Conservation (phyloP, 2,329 filamentous ascomycete species). For the Ophiostoma pallidulum region DNA sequence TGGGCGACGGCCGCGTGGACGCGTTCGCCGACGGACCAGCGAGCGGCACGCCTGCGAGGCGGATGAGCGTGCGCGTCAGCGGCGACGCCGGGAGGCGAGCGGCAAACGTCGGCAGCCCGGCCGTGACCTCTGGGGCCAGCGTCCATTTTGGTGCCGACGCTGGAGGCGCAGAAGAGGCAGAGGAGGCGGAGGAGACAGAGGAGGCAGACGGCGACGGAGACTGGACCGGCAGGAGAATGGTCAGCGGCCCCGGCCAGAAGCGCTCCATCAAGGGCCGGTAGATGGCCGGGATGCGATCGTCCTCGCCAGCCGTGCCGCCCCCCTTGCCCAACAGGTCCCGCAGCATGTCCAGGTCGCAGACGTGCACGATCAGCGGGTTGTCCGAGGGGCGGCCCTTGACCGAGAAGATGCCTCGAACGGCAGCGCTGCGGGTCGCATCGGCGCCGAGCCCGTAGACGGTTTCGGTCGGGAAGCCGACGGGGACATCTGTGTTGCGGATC, state of each 20-base stretch:
- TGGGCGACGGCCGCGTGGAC: constrained; percentile 86
- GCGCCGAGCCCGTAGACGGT: constrained; percentile 97
- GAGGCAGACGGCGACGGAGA: constrained; percentile 39
- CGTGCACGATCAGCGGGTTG: constrained; percentile 90
- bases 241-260: constrained; percentile 94
- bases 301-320: background rate
- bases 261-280: constrained; percentile 68
- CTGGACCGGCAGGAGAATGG: constrained; percentile 76
- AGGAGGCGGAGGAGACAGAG: too few relatives aligned
- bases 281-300: constrained; percentile 53
- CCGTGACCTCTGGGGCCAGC: constrained; percentile 86
- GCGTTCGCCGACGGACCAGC: constrained; percentile 93
- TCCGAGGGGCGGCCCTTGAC: constrained; percentile 87
- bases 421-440: constrained; percentile 75
- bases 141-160: background rate
- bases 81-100: constrained; percentile 79
- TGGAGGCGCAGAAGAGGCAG: constrained; percentile 20
- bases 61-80: constrained; percentile 81
- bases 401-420: constrained; percentile 84
- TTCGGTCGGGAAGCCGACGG: constrained; percentile 93
- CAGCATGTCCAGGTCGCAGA: constrained; percentile 72
- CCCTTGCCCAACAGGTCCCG: constrained; percentile 45
- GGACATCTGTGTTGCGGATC: constrained; percentile 56
- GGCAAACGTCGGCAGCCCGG: constrained; percentile 74
- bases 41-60: constrained; percentile 65